phyloP scores from a whole-genome alignment of 2,329 filamentous ascomycete species.

The Neonectria neomacrospora region DNA sequence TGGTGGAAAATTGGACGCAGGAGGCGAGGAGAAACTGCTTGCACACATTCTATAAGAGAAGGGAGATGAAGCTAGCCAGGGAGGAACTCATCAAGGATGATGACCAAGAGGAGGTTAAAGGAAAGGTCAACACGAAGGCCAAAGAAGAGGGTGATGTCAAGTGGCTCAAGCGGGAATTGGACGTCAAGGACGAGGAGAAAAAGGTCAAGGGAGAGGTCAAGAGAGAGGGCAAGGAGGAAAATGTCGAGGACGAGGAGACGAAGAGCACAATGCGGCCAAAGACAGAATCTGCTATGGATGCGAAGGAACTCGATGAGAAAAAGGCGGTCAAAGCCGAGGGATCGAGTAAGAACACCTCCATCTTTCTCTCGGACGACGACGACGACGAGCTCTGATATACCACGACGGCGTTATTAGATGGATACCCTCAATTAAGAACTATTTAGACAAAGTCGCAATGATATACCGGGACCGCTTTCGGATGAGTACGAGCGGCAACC shows the following conservation, averaged over 20 bases:
- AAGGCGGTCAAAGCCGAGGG: conserved; percentile 38
- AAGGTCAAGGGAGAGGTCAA: conserved; percentile 32
- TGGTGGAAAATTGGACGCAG: conserved; percentile 91
- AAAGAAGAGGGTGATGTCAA: conserved; percentile 32
- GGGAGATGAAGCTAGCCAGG: conserved; percentile 64
- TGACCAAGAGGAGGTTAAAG: conserved; percentile 35
- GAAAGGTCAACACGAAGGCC: conserved; percentile 17
- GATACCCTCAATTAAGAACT: conserved; percentile 41
- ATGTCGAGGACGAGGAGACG: conserved; percentile 27
- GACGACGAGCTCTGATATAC: conserved; percentile 51
- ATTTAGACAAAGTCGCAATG: conserved; percentile 2
- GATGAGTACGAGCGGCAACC: too few species aligned
- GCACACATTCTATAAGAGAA: conserved; percentile 79
- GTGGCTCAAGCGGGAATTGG: conserved; percentile 16
- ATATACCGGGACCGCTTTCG: neutral
- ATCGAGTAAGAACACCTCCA: conserved; percentile 45
- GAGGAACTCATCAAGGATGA: conserved; percentile 41
- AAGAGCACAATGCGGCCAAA: conserved; percentile 15
- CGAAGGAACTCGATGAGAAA: conserved; percentile 26
- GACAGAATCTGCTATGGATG: neutral
- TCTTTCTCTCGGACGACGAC: conserved; percentile 54
- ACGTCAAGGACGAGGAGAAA: conserved; percentile 19
- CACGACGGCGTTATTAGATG: conserved; percentile 21
- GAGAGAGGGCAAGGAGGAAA: conserved; percentile 33
- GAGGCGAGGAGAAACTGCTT: conserved; percentile 82